Evolutionary conservation across 164 flowering plant species (phyloP), one percentile per base, ranked within the genome.

Genomic region (Annona squamosa): DNA sequence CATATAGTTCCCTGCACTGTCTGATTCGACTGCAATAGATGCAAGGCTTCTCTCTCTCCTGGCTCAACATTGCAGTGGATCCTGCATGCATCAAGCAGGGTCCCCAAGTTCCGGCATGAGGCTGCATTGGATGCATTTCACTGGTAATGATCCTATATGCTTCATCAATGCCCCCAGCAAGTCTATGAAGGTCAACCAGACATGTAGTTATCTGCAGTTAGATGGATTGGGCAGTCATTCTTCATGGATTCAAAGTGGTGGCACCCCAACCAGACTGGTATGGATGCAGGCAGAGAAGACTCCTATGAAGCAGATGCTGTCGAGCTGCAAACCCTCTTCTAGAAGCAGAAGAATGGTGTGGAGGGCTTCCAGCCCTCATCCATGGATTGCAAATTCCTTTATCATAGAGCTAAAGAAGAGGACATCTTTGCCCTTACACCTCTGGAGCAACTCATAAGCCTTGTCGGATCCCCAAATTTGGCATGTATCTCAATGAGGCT

Each of bases 41-140:
- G 74, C 65, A 42, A 5, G 46, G 72, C 77, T 61, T 68, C 80
- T 47, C 63, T 41, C 72, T 78, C 77, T 67, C 74, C 80, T 46
- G 74, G 45, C 57, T 74, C 72, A 43, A 74, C 72, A 48, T 78
- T 67, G 43, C 69, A 47, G 44, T 66, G 61, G 37, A 47, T 48
- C 63, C 74, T 74, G 68, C 80, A 78, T 1, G 77, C 77, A 26
- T 74, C 74, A 65, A 78, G 73, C 72, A 78, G 46, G 46, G 80
- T 71, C 68, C 74, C 80, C 74, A 78, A 3, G 74, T 72, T 12
- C 77, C 77, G n/a, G 75, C 80, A 78, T 78, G 74, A n/a, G 77
- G 72, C 56, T 74, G 45, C 41, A 78, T 72, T 3, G 72, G 77
- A 47, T 74, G 77, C 77, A 74, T 72, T 5, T 44, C 65, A 19